Conservation (phyloP, 345 rosid species). For the Brassica juncea region DNA sequence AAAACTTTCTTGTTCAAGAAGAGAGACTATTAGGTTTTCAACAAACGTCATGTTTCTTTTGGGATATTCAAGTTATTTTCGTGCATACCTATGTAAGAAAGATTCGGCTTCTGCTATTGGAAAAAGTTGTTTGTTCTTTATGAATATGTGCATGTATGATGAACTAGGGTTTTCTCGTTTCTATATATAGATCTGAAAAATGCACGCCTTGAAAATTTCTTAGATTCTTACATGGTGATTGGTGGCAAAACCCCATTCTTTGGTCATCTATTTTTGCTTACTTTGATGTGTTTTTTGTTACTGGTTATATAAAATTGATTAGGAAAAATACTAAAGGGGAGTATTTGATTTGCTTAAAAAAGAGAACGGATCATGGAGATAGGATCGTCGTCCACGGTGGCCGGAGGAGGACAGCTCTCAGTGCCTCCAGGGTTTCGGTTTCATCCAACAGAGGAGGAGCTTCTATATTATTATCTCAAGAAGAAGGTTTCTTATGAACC, state of each 20-base stretch:
- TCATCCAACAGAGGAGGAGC: conserved; percentile 98
- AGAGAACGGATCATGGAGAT: conserved; percentile 34
- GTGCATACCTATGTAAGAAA: conserved; percentile 20
- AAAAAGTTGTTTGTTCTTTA: background rate
- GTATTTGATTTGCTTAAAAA: conserved; percentile 15
- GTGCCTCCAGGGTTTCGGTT: conserved; percentile 98
- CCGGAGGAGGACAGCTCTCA: conserved; percentile 68
- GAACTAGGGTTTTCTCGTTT: conserved; percentile 24
- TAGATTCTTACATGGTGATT: background rate
- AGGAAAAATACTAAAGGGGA: conserved; percentile 23
- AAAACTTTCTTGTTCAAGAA: conserved; percentile 12
- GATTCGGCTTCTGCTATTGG: background rate
- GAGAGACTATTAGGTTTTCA: background rate
- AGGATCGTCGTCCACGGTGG: conserved; percentile 48
- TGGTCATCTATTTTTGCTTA: background rate
- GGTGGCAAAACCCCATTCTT: background rate
- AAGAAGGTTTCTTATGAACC: conserved; percentile 96
- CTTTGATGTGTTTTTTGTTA: conserved; percentile 10
- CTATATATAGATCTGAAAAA: background rate
- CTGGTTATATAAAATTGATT: background rate
- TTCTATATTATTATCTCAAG: conserved; percentile 83
- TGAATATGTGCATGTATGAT: conserved; percentile 31
- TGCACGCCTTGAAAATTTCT: background rate
- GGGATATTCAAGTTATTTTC: background rate
- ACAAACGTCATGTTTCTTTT: conserved; percentile 14